These are phyloP conservation scores for Sonneratia caseolaris DNA, from an alignment of 345 rosid species.

Conservation along the genomic window DNA sequence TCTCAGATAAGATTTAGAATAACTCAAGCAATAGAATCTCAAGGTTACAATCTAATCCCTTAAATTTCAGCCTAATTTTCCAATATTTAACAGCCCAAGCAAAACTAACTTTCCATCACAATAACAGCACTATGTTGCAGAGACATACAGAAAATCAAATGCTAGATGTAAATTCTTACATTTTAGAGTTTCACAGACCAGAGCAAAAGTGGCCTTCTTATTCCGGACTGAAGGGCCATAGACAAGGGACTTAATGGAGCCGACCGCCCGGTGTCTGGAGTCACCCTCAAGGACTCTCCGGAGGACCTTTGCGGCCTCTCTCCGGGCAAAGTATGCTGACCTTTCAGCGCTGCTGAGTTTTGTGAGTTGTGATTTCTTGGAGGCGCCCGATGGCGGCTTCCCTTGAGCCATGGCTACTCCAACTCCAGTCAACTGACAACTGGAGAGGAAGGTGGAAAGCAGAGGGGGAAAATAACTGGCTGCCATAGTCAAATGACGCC, in stretches of 20 bases:
- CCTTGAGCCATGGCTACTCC: not conserved
- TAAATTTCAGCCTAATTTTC: not conserved
- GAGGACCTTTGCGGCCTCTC: constrained; percentile 78
- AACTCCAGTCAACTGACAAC: not conserved
- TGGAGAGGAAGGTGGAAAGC: not conserved
- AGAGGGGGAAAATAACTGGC: not conserved
- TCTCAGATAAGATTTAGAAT: not conserved
- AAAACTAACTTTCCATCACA: not conserved
- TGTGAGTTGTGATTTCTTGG: not conserved
- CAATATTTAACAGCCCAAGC: not conserved
- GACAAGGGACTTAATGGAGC: constrained; percentile 74
- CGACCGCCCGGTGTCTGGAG: constrained; percentile 62
- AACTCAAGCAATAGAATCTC: not conserved
- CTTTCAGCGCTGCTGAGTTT: constrained; percentile 36
- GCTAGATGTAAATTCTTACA: constrained; percentile 22
- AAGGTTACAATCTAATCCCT: not conserved
- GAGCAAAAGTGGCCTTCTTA: constrained; percentile 82
- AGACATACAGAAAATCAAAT: not conserved
- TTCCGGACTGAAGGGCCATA: constrained; percentile 65
- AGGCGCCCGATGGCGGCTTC: constrained; percentile 1
- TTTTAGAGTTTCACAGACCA: constrained; percentile 92
- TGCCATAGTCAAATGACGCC: not conserved
- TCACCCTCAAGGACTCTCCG: constrained; percentile 68
- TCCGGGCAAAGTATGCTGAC: constrained; percentile 65
- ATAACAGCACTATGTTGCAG: not conserved